A percentile compares a stretch with the other conserved stretches of the same genome.
phyloP scores from a whole-genome alignment of 345 rosid genomes.

The Syzygium aromaticum region DNA sequence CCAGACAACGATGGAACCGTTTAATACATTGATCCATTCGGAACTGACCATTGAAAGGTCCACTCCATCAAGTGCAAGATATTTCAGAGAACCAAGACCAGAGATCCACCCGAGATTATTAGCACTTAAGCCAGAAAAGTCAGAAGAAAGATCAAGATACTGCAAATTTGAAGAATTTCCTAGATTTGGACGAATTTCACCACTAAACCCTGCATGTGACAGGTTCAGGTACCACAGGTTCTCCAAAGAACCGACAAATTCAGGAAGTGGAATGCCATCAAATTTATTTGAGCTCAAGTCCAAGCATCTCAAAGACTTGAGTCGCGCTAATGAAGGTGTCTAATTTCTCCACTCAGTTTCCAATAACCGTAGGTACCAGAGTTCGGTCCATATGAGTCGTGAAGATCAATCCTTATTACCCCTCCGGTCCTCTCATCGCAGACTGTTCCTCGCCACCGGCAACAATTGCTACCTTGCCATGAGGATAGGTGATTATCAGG shows the following conservation, averaged over 20 bases:
- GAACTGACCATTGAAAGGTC: constrained; percentile 14
- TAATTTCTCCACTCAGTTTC: constrained; percentile 30
- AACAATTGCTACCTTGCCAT: constrained; percentile 27
- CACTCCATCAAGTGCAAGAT: constrained; percentile 10
- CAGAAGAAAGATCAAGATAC: constrained; percentile 27
- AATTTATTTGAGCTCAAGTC: constrained; percentile 34
- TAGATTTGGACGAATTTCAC: constrained; percentile 17
- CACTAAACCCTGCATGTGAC: constrained; percentile 23
- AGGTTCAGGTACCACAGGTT: constrained; percentile 23
- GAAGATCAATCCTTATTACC: constrained; percentile 19
- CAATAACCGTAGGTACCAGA: constrained; percentile 5
- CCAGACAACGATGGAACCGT: constrained; percentile 12
- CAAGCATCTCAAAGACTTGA: constrained; percentile 18
- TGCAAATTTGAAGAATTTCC: constrained; percentile 27
- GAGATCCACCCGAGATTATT: constrained; percentile 22
- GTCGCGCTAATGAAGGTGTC: constrained; percentile 23
- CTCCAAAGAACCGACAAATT: constrained; percentile 24
- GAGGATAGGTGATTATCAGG: constrained; percentile 16
- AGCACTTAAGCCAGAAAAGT: constrained; percentile 1
- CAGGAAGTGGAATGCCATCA: constrained; percentile 19
- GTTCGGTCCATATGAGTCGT: not conserved
- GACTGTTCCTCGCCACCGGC: constrained; percentile 31
- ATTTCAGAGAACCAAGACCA: constrained; percentile 24
- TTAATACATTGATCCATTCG: constrained; percentile 1
- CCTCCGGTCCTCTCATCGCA: constrained; percentile 19